These are phyloP conservation scores for Trametes versicolor DNA, from an alignment of 1,284 basidiomycete genomes.

Conservation along the genomic window DNA sequence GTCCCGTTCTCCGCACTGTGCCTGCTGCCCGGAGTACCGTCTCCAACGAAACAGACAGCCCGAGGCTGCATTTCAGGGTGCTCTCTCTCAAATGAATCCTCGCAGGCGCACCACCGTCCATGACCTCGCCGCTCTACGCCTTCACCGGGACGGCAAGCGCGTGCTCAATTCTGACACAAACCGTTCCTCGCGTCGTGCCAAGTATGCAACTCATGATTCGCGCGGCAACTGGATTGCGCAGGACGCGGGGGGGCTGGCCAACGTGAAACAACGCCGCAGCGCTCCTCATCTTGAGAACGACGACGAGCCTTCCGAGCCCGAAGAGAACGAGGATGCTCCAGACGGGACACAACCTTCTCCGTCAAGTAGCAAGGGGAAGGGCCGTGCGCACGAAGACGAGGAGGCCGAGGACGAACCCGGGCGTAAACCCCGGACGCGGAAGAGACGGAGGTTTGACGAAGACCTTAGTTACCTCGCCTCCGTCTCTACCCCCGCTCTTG, in stretches of 20 bases:
- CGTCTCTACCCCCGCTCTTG: constrained; percentile 9
- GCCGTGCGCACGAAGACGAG: constrained; percentile 28
- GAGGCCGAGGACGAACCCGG: constrained; percentile 33
- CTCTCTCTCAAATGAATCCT: constrained; percentile 47
- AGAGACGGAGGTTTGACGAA: constrained; percentile 49
- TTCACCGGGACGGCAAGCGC: constrained; percentile 68
- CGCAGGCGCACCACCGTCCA: constrained; percentile 64
- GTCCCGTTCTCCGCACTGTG: constrained; percentile 11
- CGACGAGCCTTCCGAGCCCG: constrained; percentile 34
- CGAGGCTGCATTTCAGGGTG: constrained; percentile 15
- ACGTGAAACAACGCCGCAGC: constrained; percentile 40
- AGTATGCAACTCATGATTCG: constrained; percentile 39
- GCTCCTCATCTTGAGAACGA: constrained; percentile 20
- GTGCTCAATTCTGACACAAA: constrained; percentile 55
- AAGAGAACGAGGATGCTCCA: constrained; percentile 21
- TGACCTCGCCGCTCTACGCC: constrained; percentile 65
- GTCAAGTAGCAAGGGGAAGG: constrained; percentile 41
- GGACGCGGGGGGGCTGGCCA: constrained; percentile 47
- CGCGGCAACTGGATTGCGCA: constrained; percentile 49
- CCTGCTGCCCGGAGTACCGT: constrained; percentile 11
- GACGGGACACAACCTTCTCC: constrained; percentile 4
- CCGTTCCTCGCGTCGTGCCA: constrained; percentile 34
- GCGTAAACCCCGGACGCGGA: constrained; percentile 45
- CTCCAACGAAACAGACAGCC: constrained; percentile 10
- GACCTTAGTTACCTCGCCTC: constrained; percentile 51